These are phyloP conservation scores for Zymoseptoria crescenta DNA, from an alignment of 2,329 filamentous ascomycete genomes.

Conservation along the genomic window DNA sequence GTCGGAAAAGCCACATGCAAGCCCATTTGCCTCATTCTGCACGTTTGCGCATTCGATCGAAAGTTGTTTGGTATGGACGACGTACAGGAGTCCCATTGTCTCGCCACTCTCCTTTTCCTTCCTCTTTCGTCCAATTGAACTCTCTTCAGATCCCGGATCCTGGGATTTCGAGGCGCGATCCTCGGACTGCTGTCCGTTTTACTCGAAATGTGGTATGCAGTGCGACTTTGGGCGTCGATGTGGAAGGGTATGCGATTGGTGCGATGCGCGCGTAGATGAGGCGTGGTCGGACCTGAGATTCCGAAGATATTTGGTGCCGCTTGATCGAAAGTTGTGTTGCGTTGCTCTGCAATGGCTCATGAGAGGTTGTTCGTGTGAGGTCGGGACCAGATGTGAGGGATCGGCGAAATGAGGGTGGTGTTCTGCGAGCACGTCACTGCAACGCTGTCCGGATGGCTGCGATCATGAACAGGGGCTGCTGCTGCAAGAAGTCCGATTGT, in stretches of 20 bases:
- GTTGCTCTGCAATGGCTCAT: not conserved
- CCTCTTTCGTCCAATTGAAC: not conserved
- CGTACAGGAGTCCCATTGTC: constrained; percentile 27
- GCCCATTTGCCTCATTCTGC: not conserved
- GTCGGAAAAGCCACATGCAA: not conserved
- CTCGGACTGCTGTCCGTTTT: not conserved
- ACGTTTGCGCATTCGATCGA: not conserved
- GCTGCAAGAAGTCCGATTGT: no score
- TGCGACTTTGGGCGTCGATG: not conserved
- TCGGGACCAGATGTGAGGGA: not conserved
- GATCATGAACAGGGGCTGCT: no score
- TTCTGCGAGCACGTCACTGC: not conserved
- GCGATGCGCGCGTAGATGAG: not conserved
- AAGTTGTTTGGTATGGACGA: not conserved
- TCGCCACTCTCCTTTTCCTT: not conserved
- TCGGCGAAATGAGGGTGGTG: not conserved
- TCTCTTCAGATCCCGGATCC: not conserved
- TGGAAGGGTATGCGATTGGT: not conserved
- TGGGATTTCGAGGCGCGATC: not conserved
- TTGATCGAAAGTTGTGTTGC: not conserved
- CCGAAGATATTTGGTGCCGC: not conserved
- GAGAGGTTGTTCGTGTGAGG: not conserved
- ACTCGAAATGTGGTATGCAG: not conserved
- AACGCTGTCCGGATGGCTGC: no score
- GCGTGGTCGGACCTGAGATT: not conserved